These are phyloP conservation scores for Aphanomyces euteiches DNA, from an alignment of 352 stramenopile species.

Conservation along the genomic window DNA sequence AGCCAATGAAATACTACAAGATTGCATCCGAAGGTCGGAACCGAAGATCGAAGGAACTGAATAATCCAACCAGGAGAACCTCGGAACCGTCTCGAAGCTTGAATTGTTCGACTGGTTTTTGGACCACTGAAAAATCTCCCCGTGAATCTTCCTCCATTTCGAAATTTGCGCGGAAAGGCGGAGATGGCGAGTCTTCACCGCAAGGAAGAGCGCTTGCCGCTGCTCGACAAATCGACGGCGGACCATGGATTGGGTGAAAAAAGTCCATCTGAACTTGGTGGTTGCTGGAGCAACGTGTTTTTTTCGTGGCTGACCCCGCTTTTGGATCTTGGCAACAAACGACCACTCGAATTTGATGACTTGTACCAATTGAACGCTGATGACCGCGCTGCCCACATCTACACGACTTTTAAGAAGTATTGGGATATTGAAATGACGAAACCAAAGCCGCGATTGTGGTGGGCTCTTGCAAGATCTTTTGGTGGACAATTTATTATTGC, in stretches of 20 bases:
- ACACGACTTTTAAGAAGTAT: slow-evolving; percentile 42
- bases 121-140: not conserved
- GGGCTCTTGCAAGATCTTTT: slow-evolving; percentile 51
- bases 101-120: not conserved
- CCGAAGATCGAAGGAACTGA: not conserved
- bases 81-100: no score
- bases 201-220: slow-evolving; percentile 4
- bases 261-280: slow-evolving; percentile 54
- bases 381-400: slow-evolving; percentile 67
- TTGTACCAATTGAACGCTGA: slow-evolving; percentile 75
- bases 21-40: not conserved
- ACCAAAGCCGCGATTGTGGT: slow-evolving; percentile 48
- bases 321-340: slow-evolving; percentile 76
- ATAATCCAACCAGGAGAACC: not conserved
- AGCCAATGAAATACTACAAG: not conserved
- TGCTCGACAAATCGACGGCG: not conserved
- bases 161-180: not conserved
- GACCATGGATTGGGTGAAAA: slow-evolving; percentile 34
- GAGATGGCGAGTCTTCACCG: not conserved
- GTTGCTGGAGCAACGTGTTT: slow-evolving; percentile 50
- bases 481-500: slow-evolving; percentile 48
- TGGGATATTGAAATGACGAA: slow-evolving; percentile 39
- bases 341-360: slow-evolving; percentile 72
- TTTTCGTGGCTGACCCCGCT: slow-evolving; percentile 87
- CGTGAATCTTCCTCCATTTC: not conserved